Evolutionary conservation across 1,284 basidiomycete genomes (phyloP).

Genomic region (Butyriboletus appendiculatus): DNA sequence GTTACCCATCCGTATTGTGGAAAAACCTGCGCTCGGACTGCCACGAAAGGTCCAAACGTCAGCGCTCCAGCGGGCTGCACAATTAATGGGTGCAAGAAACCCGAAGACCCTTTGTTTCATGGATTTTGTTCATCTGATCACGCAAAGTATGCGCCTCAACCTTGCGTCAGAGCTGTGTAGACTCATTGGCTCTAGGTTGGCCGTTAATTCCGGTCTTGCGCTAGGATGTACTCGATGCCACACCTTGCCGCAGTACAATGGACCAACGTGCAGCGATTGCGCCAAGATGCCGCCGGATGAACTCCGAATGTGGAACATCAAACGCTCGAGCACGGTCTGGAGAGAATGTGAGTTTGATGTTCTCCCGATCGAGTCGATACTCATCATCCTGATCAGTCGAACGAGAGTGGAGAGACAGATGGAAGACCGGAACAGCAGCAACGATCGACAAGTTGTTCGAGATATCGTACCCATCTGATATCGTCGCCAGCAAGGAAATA

Average conservation of each 20-base stretch:
- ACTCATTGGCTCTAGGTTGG: constrained; percentile 42
- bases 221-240: constrained; percentile 50
- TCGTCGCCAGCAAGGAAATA: constrained; percentile 41
- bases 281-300: constrained; percentile 27
- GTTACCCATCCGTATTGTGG: constrained; percentile 60
- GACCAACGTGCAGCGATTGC: constrained; percentile 26
- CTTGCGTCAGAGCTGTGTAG: constrained; percentile 8
- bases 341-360: constrained; percentile 34
- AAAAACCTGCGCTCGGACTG: constrained; percentile 52
- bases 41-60: constrained; percentile 30
- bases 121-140: constrained; percentile 60
- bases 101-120: constrained; percentile 47
- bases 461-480: constrained; percentile 36
- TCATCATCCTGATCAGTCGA: constrained; percentile 26
- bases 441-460: constrained; percentile 56
- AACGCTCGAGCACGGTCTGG: constrained; percentile 33
- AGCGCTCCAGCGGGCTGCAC: constrained; percentile 35
- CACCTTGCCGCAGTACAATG: constrained; percentile 39
- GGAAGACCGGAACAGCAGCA: constrained; percentile 43
- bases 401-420: constrained; percentile 48
- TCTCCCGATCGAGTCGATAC: constrained; percentile 17
- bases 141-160: constrained; percentile 43
- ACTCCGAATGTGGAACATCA: constrained; percentile 34
- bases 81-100: constrained; percentile 49
- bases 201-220: constrained; percentile 46